Evolutionary conservation across 306 rosid genomes (phyloP), one percentile per base, ranked within the genome.

Genomic region (Senna siamea): DNA sequence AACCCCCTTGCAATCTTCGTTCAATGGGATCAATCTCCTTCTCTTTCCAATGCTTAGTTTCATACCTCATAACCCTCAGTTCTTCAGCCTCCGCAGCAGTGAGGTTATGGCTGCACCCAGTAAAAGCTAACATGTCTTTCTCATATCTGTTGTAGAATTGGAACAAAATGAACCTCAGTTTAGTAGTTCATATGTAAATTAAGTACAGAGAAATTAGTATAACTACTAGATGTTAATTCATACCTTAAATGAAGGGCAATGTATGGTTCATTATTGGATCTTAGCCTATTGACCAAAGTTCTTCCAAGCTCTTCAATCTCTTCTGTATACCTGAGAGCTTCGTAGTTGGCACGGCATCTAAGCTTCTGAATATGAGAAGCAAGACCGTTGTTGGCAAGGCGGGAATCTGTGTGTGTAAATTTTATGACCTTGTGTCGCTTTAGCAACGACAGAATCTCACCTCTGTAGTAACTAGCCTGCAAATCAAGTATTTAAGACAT

Each of bases 71-170:
- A n/a, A n/a, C 80, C 70, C 82, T 83, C n/a, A 95, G 97, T 58
- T 90, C 96, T 67, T 83, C 88, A 1, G 87, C 83, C 71, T 95
- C 99, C 22, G 77, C 78, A 17, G 80, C 78, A 1, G 97, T 90
- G 41, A 95, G 97, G 80, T 95, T 95, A 84, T 95, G 90, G 72
- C 85, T 92, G 87, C 99, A 95, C 66, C 99, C 99, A 0, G 99
- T 92, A 81, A 95, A 95, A 18, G 99, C 96, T 26, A 95, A 89
- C 99, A 95, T 95, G 85, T 95, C 99, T 75, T 95, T 95, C 89
- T 95, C 99, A 74, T 94, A 94, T 80, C 98, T 93, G 76, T 78
- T 73, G 58, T 23, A 34, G 12, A 66, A 10, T 46, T 0, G 8
- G 32, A 28, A 30, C 35, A 51, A 40, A 55, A 34, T 32, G 6